Conservation (phyloP, 1,284 basidiomycete species). For the Moesziomyces antarcticus region DNA sequence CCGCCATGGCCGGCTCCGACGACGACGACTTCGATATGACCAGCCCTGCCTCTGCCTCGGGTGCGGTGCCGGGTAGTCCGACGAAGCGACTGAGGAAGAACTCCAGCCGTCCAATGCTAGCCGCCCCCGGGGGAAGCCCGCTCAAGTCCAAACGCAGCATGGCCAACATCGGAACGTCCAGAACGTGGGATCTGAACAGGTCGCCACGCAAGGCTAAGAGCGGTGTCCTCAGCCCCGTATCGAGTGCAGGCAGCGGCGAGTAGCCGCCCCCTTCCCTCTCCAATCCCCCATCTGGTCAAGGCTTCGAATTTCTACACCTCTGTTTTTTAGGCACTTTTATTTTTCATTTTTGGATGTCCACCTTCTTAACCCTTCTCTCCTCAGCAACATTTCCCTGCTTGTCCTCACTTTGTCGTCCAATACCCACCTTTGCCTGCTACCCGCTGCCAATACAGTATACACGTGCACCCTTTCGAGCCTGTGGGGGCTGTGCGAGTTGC, state of each 20-base stretch:
- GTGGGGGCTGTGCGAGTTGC: too few relatives aligned
- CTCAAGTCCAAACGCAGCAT: slow-evolving; percentile 34
- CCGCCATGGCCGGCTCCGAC: slow-evolving; percentile 17
- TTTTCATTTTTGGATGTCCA: not conserved
- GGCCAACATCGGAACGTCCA: slow-evolving; percentile 25
- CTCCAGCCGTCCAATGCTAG: slow-evolving; percentile 21
- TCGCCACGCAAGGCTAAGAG: slow-evolving; percentile 40
- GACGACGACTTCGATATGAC: slow-evolving; percentile 17
- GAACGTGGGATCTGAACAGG: slow-evolving; percentile 14
- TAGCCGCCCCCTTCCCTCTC: not conserved
- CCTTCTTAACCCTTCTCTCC: too few relatives aligned
- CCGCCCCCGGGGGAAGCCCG: slow-evolving; percentile 4
- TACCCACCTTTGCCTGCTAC: too few relatives aligned
- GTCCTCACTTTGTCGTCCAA: too few relatives aligned
- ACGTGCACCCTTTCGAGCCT: not conserved
- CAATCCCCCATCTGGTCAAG: not conserved
- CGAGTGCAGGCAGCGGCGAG: slow-evolving; percentile 33
- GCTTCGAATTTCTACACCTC: too few relatives aligned
- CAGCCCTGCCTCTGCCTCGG: slow-evolving; percentile 14
- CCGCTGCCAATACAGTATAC: too few relatives aligned
- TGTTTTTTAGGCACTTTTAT: slow-evolving; percentile 13
- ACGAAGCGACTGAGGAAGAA: slow-evolving; percentile 43
- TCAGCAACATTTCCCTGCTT: too few relatives aligned
- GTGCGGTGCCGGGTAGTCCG: slow-evolving; percentile 14
- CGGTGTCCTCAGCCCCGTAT: slow-evolving; percentile 36